A percentile compares a stretch with the other conserved stretches of the same genome.
Conservation (phyloP, 352 stramenopile species). For the Phytophthora crassamura region DNA sequence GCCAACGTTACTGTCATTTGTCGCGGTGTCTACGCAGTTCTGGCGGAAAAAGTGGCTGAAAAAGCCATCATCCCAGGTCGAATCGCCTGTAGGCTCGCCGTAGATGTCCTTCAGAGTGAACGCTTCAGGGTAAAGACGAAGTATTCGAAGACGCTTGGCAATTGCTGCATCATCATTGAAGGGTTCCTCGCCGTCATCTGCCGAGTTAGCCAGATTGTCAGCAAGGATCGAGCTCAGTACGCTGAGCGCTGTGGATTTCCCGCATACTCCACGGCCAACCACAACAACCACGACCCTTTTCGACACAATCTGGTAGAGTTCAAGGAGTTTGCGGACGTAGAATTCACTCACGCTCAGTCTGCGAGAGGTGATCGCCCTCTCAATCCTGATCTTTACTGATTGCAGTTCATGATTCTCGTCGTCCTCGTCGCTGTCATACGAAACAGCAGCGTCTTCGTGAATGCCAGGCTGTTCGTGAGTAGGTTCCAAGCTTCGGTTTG, state of each 20-base stretch:
- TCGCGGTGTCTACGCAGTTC: conserved; percentile 39
- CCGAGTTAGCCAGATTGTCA: conserved; percentile 6
- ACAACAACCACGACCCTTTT: conserved; percentile 52
- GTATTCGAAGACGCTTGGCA: conserved; percentile 30
- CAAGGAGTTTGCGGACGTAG: conserved; percentile 63
- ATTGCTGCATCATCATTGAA: neutral
- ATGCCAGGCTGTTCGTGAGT: neutral
- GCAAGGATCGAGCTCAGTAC: conserved; percentile 44
- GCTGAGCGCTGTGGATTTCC: conserved; percentile 67
- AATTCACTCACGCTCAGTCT: conserved; percentile 46
- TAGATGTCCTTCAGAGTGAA: conserved; percentile 61
- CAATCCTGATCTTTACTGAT: conserved; percentile 37
- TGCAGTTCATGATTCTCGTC: conserved; percentile 36
- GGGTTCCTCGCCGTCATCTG: neutral
- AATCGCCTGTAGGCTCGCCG: conserved; percentile 52
- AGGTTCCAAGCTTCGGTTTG: conserved; percentile 2
- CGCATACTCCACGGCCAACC: conserved; percentile 52
- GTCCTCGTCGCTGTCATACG: conserved; percentile 59
- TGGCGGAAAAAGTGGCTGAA: conserved; percentile 65
- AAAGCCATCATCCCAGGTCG: conserved; percentile 63
- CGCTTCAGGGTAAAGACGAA: conserved; percentile 52
- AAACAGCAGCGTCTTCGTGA: conserved; percentile 13
- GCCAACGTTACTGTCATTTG: conserved; percentile 16
- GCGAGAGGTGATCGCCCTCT: conserved; percentile 31
- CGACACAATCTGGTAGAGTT: conserved; percentile 60